Percentiles rank a stretch among this genome's conserved stretches.
Conservation (phyloP, 2,329 filamentous ascomycete species). For the Lasiodiplodia sp. region DNA sequence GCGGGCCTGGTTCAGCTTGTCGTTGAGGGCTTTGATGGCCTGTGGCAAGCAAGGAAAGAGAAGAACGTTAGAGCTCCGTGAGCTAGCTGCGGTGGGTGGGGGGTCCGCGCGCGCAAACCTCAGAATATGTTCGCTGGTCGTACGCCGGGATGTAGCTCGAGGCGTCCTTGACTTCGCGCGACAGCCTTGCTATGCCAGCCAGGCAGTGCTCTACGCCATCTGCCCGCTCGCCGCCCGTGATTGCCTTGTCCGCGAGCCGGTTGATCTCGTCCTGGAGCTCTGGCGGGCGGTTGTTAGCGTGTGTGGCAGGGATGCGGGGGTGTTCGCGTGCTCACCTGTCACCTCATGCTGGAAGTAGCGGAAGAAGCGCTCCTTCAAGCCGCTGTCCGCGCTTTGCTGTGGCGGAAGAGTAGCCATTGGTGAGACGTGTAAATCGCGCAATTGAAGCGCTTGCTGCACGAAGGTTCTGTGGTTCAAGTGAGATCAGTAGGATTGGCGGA, state of each 20-base stretch:
- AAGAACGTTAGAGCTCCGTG: conserved; percentile 33
- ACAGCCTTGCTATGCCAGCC: conserved; percentile 79
- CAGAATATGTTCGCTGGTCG: conserved; percentile 84
- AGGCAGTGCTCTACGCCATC: conserved; percentile 84
- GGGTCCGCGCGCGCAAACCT: conserved; percentile 61
- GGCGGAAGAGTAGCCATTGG: conserved; percentile 22
- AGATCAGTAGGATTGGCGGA: background rate
- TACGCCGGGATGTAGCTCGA: conserved; percentile 84
- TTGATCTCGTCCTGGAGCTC: conserved; percentile 80
- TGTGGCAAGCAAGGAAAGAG: conserved; percentile 42
- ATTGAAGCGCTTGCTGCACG: background rate
- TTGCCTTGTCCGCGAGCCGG: conserved; percentile 67
- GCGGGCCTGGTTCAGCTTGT: conserved; percentile 76
- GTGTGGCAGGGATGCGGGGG: background rate
- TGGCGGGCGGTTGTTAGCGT: conserved; percentile 46
- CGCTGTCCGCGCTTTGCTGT: conserved; percentile 32
- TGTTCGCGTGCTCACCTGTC: conserved; percentile 59
- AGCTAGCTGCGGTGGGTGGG: background rate
- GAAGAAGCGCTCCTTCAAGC: conserved; percentile 80
- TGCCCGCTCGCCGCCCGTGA: conserved; percentile 75
- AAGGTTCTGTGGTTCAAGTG: background rate
- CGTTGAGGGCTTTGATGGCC: conserved; percentile 81
- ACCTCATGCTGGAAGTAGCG: conserved; percentile 81
- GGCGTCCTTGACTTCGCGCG: conserved; percentile 84
- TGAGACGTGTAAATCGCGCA: background rate